Evolutionary conservation across 2,329 filamentous ascomycete species (phyloP).

Genomic region (Stagonosporopsis tanaceti): DNA sequence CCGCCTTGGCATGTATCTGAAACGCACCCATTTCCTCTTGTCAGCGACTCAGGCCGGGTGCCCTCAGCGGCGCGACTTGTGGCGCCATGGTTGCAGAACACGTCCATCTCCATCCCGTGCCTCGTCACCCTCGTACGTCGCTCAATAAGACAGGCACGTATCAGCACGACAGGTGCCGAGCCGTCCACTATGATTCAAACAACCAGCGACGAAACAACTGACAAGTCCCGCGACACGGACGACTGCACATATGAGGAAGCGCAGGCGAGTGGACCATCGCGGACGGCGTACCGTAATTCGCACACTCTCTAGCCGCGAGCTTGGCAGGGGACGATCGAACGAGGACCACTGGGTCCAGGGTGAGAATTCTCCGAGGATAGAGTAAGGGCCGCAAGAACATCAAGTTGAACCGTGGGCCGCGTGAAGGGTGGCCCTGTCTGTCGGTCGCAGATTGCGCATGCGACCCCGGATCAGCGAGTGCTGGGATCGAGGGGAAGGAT

Average conservation of each 20-base stretch:
- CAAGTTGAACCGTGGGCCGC: neutral
- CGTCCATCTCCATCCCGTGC: slow-evolving; percentile 3
- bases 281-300: neutral
- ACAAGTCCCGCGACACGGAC: neutral
- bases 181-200: slow-evolving; percentile 6
- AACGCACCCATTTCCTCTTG: neutral
- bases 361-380: slow-evolving; percentile 7
- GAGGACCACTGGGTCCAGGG: slow-evolving; percentile 8
- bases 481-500: slow-evolving; percentile 9
- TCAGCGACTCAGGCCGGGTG: neutral
- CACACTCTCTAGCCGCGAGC: neutral
- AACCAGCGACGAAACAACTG: neutral
- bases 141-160: neutral
- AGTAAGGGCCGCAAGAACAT: neutral
- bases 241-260: slow-evolving; percentile 8
- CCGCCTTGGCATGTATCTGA: slow-evolving; percentile 3
- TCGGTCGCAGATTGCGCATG: neutral
- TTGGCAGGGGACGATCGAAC: neutral
- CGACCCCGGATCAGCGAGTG: slow-evolving; percentile 13
- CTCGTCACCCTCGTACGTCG: slow-evolving; percentile 9
- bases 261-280: slow-evolving; percentile 7
- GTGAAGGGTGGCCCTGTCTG: slow-evolving; percentile 3
- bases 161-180: neutral
- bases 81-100: neutral
- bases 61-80: neutral